A percentile compares a stretch with the other conserved stretches of the same genome.
Evolutionary conservation across 2,329 filamentous ascomycete genomes (phyloP).

Genomic region (Aspergillus proliferans): DNA sequence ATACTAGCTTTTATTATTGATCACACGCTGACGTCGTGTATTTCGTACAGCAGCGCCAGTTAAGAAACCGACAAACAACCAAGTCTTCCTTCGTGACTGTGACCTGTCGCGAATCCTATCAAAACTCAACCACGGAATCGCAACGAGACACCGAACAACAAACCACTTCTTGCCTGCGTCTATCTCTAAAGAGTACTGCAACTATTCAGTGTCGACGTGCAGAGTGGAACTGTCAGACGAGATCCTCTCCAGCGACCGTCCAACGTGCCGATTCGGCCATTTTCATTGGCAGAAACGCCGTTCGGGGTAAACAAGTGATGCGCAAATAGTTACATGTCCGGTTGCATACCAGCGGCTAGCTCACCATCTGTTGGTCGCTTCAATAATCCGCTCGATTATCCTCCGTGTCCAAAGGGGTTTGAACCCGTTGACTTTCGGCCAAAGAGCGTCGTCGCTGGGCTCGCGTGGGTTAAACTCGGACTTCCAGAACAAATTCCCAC

Average conservation of each 20-base stretch:
- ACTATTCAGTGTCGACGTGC: neutral
- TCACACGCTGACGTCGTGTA: neutral
- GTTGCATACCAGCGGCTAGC: no score
- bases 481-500: slow-evolving; percentile 17
- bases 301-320: neutral
- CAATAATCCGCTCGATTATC: neutral
- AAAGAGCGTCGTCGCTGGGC: slow-evolving; percentile 13
- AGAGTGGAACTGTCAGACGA: slow-evolving; percentile 13
- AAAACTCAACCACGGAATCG: neutral
- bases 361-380: no score
- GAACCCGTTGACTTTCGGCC: slow-evolving; percentile 4
- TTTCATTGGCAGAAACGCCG: slow-evolving; percentile 11
- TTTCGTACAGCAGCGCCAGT: neutral
- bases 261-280: slow-evolving; percentile 12
- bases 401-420: neutral
- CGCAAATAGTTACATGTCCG: neutral
- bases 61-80: no score
- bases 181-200: neutral
- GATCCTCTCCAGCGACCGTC: slow-evolving; percentile 7
- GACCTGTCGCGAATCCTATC: neutral
- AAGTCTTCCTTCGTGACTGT: neutral
- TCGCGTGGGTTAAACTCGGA: slow-evolving; percentile 13
- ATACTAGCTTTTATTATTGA: no score
- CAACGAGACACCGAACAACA: neutral
- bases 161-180: neutral